Evolutionary conservation across 2,329 filamentous ascomycete genomes (phyloP), one percentile per base, ranked within the genome.

Genomic region (Hymenoscyphus infarciens): DNA sequence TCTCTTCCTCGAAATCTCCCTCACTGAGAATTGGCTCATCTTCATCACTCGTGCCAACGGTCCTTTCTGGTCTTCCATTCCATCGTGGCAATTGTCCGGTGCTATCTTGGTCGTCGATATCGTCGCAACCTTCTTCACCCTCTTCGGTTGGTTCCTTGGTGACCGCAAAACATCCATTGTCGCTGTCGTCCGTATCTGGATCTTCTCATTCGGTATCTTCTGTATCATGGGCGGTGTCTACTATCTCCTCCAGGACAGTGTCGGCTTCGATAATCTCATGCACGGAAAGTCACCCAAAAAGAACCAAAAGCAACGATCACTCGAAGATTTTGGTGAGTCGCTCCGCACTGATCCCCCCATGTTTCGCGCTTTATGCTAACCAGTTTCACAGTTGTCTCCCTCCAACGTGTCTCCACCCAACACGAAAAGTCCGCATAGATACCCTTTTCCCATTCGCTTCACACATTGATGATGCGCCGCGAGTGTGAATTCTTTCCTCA

Each of bases 21-120:
- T 96, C 61, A 93, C 92, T 64, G 91, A 96, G 83, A 97, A 96
- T 81, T 96, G 92, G 92, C 84, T 96, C 59, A 97, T 97, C 78
- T 96, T 97, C 82, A 94, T 96, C 79, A 96, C 92, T 68, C 91
- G 92, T 83, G 89, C 91, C 79, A 93, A 93, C 78, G 91, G 92
- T 73, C 91, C 91, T 61, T 94, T 96, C 84, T 96, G 91, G 91
- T 92, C 90, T 2, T 93, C 90, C 27, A 85, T 92, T 63, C 92
- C 92, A 64, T 96, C 91, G 65, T 93, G 91, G 89, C 90, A 96
- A 78, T 82, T 96, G 54, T 77, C 82, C 61, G 87, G 87, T 66
- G 92, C 92, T 67, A 92, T 96, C 68, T 75, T 95, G 56, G 69
- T 91, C 57, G 92, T 96, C 73, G 91, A 96, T 74, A 83, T 95